Percentiles rank a stretch among this genome's conserved stretches.
phyloP scores from a whole-genome alignment of 345 rosid genomes.

The Leavenworthia alabamica region DNA sequence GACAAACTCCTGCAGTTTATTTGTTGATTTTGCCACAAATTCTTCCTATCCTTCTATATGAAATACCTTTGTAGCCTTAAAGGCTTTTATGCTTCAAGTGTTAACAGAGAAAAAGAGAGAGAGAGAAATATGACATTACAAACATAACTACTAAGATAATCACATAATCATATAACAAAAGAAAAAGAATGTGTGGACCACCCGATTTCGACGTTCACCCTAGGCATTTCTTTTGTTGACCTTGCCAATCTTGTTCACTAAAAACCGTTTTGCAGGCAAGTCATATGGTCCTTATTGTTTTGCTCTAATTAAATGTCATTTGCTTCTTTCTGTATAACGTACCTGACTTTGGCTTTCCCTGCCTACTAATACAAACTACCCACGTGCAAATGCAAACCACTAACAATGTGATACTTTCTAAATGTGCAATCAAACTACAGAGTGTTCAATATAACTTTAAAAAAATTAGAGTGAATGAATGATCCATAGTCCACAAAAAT shows the following conservation, averaged over 20 bases:
- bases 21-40: not conserved
- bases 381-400: not conserved
- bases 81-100: not conserved
- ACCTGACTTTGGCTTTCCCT: not conserved
- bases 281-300: not conserved
- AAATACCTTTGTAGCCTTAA: not conserved
- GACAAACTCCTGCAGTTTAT: not conserved
- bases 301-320: not conserved
- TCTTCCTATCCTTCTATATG: not conserved
- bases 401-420: not conserved
- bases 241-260: slow-evolving; percentile 5
- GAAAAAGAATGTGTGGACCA: not conserved
- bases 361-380: not conserved
- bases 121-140: not conserved
- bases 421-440: not conserved
- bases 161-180: not conserved
- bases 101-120: not conserved
- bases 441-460: not conserved
- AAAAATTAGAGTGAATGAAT: not conserved
- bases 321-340: not conserved
- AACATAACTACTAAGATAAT: not conserved
- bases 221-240: slow-evolving; percentile 2
- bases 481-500: not conserved
- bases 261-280: not conserved
- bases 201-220: not conserved